Evolutionary conservation across 306 rosid genomes (phyloP).

Genomic region (Corylus avellana): DNA sequence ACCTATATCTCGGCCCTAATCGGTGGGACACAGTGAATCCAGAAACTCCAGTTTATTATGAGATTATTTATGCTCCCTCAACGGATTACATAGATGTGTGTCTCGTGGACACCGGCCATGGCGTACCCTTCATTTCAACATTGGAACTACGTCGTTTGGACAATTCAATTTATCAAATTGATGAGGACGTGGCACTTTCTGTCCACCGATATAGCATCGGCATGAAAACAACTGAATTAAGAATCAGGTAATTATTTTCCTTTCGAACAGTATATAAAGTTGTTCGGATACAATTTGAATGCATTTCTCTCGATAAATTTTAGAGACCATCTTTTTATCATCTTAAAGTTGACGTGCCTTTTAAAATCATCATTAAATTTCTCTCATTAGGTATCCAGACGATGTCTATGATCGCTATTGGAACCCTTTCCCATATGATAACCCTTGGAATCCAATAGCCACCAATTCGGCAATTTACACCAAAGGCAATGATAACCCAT

Average conservation of each 20-base stretch:
- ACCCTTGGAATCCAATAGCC: conserved; percentile 1
- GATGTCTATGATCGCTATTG: conserved; percentile 37
- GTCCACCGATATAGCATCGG: conserved; percentile 30
- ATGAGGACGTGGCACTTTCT: no score
- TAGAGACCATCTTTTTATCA: no score
- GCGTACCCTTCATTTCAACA: conserved; percentile 48
- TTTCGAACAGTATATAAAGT: no score
- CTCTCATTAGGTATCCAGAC: conserved; percentile 22
- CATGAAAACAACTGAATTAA: background rate
- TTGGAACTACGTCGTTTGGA: conserved; percentile 42
- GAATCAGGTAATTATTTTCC: conserved; percentile 19
- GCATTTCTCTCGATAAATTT: no score
- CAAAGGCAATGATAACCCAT: background rate
- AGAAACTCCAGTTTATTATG: no score
- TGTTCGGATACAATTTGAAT: no score
- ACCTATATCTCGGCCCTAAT: conserved; percentile 42
- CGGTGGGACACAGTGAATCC: conserved; percentile 20
- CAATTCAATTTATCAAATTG: conserved; percentile 14
- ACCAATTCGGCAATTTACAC: background rate
- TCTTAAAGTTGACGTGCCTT: no score
- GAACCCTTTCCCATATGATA: background rate
- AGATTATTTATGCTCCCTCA: conserved; percentile 29
- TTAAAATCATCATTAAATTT: background rate
- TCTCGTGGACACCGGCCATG: conserved; percentile 38
- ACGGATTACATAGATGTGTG: conserved; percentile 36